Evolutionary conservation across 176 grass and related monocot species (phyloP).

Genomic region (Chrysopogon serrulatus): DNA sequence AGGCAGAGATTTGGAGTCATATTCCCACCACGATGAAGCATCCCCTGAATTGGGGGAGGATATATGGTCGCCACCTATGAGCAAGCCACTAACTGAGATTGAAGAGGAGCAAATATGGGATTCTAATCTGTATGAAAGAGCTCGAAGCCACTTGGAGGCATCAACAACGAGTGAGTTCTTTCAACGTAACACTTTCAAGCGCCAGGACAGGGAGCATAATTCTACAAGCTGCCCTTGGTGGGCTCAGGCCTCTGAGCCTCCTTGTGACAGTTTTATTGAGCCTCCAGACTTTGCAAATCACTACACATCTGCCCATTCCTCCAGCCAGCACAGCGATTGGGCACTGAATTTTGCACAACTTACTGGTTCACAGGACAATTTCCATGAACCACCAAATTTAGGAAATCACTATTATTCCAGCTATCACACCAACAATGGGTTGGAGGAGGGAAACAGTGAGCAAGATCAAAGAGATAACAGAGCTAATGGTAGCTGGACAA

Average conservation of each 20-base stretch:
- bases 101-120: constrained; percentile 25
- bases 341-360: background rate
- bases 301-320: background rate
- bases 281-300: constrained; percentile 14
- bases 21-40: background rate
- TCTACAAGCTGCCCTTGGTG: constrained; percentile 45
- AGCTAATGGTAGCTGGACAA: constrained; percentile 15
- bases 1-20: constrained; percentile 9
- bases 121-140: constrained; percentile 33
- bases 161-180: constrained; percentile 71
- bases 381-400: constrained; percentile 50
- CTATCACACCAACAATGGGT: constrained; percentile 26
- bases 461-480: constrained; percentile 7
- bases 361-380: constrained; percentile 34
- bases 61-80: background rate
- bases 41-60: background rate
- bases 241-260: constrained; percentile 24
- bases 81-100: constrained; percentile 33
- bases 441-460: constrained; percentile 27
- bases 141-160: constrained; percentile 48
- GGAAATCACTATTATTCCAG: constrained; percentile 15
- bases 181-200: constrained; percentile 17
- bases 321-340: constrained; percentile 40
- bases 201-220: background rate
- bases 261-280: constrained; percentile 14